phyloP scores from a whole-genome alignment of 2,329 filamentous ascomycete species.

The Pseudogymnoascus sp. region DNA sequence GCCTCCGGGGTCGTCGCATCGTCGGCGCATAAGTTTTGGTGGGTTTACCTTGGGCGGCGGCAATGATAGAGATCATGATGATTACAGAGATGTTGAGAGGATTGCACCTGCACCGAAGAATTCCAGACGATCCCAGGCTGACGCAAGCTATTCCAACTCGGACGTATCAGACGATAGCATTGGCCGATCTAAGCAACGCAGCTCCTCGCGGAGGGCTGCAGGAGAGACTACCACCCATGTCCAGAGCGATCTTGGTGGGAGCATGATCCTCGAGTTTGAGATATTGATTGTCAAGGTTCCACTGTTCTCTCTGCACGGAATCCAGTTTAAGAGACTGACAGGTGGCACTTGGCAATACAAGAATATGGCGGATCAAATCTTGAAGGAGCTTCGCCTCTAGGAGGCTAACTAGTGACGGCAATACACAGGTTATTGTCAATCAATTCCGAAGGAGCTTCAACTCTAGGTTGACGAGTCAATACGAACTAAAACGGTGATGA shows the following conservation, averaged over 20 bases:
- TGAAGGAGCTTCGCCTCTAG: conserved; percentile 86
- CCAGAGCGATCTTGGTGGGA: conserved; percentile 78
- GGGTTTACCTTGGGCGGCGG: conserved; percentile 49
- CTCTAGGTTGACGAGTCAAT: background rate
- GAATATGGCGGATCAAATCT: conserved; percentile 93
- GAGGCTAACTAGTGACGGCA: conserved; percentile 96
- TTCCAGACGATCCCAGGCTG: conserved; percentile 39
- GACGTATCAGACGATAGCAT: conserved; percentile 75
- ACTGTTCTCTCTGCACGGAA: conserved; percentile 81
- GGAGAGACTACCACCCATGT: conserved; percentile 91
- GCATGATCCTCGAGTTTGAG: conserved; percentile 81
- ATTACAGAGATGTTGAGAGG: conserved; percentile 54
- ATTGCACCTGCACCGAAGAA: conserved; percentile 41
- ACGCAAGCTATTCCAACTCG: conserved; percentile 77
- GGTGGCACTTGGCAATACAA: conserved; percentile 99
- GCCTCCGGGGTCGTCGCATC: conserved; percentile 45
- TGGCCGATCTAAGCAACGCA: conserved; percentile 42
- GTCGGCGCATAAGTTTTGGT: conserved; percentile 76
- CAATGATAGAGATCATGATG: conserved; percentile 60
- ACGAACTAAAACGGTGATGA: background rate
- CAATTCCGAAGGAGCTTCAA: conserved; percentile 65
- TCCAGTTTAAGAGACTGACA: conserved; percentile 95
- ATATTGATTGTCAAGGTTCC: conserved; percentile 98
- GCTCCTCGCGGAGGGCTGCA: conserved; percentile 50
- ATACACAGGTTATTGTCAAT: conserved; percentile 82